Conservation (phyloP, 768 basidiomycete genomes). For the Pleurotus citrinopileatus region DNA sequence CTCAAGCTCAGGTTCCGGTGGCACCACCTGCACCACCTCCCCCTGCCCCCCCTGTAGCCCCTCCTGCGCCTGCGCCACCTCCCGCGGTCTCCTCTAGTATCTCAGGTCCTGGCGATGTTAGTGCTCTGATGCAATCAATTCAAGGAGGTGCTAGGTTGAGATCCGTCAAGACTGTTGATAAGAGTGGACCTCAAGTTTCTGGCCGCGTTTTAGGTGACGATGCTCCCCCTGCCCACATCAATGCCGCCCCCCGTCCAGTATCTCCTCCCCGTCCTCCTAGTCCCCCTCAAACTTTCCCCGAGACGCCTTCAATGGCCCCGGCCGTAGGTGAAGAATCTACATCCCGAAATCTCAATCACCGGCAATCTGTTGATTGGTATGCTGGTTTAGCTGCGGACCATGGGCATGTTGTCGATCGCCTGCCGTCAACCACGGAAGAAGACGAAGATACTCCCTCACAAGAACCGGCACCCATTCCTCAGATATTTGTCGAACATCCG, state of each 20-base stretch:
- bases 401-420: slow-evolving; percentile 32
- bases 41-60: slow-evolving; percentile 34
- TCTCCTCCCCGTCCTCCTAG: slow-evolving; percentile 37
- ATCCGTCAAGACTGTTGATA: slow-evolving; percentile 81
- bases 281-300: slow-evolving; percentile 21
- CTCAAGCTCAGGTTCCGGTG: slow-evolving; percentile 26
- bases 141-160: slow-evolving; percentile 69
- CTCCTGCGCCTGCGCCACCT: slow-evolving; percentile 29
- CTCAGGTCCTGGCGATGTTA: slow-evolving; percentile 44
- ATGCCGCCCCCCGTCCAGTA: slow-evolving; percentile 35
- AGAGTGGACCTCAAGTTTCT: slow-evolving; percentile 63
- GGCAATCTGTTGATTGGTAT: slow-evolving; percentile 92
- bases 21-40: slow-evolving; percentile 32
- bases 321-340: slow-evolving; percentile 15
- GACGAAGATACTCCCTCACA: slow-evolving; percentile 45
- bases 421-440: slow-evolving; percentile 59
- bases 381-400: slow-evolving; percentile 79
- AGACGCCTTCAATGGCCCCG: slow-evolving; percentile 25
- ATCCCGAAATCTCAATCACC: slow-evolving; percentile 37
- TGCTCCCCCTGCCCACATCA: slow-evolving; percentile 70
- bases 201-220: slow-evolving; percentile 79
- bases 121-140: slow-evolving; percentile 76
- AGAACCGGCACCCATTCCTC: slow-evolving; percentile 36
- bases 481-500: slow-evolving; percentile 55
- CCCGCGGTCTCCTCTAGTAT: slow-evolving; percentile 29